Evolutionary conservation across 495 filamentous ascomycete species (phyloP).

Genomic region (Penicillium samsonianum): DNA sequence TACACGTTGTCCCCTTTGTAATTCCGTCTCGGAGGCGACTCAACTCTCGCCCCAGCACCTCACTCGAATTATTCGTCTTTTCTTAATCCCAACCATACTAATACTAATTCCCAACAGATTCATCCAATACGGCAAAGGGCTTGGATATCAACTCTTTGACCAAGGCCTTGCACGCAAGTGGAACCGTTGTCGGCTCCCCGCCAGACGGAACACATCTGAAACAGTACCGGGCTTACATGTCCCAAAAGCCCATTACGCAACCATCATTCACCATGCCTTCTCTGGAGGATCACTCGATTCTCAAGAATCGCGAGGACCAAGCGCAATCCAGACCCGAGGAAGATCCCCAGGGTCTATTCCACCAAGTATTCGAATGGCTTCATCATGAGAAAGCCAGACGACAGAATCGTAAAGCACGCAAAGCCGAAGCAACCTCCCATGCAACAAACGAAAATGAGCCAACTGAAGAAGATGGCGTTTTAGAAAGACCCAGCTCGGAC

Average conservation of each 20-base stretch:
- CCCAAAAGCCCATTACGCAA: slow-evolving; percentile 30
- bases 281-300: slow-evolving; percentile 33
- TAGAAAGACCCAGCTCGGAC: slow-evolving; percentile 25
- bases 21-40: slow-evolving; percentile 7
- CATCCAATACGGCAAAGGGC: slow-evolving; percentile 33
- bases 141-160: slow-evolving; percentile 30
- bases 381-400: slow-evolving; percentile 71
- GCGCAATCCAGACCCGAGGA: slow-evolving; percentile 35
- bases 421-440: slow-evolving; percentile 30
- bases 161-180: slow-evolving; percentile 29
- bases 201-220: slow-evolving; percentile 29
- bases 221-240: slow-evolving; percentile 30
- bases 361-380: slow-evolving; percentile 79
- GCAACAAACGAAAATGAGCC: slow-evolving; percentile 28
- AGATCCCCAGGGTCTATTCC: slow-evolving; percentile 52
- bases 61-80: slow-evolving; percentile 4
- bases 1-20: slow-evolving; percentile 11
- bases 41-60: slow-evolving; percentile 12
- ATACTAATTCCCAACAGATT: slow-evolving; percentile 34
- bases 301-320: slow-evolving; percentile 30
- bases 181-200: slow-evolving; percentile 23
- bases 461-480: slow-evolving; percentile 29
- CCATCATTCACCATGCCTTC: slow-evolving; percentile 34
- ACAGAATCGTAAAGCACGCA: slow-evolving; percentile 46
- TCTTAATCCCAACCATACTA: slow-evolving; percentile 21